These are phyloP conservation scores for Dothiorella sarmentorum DNA, from an alignment of 2,329 filamentous ascomycete species.

Conservation along the genomic window DNA sequence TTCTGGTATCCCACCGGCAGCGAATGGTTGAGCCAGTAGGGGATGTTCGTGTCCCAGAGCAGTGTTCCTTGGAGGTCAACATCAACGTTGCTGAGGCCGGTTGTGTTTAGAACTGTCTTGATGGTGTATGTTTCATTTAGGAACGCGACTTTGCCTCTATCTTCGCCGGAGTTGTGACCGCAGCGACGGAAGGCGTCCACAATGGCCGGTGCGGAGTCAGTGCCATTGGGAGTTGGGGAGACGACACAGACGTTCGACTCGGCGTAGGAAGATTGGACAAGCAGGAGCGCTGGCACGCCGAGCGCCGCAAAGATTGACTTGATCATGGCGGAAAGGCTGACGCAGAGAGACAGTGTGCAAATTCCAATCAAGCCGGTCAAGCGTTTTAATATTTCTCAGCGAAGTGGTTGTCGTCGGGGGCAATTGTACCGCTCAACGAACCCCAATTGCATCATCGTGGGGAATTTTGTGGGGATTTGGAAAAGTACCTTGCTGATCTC, in stretches of 20 bases:
- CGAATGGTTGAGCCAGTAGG: constrained; percentile 30
- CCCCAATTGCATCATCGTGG: no score
- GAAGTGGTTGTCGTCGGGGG: no score
- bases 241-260: neutral
- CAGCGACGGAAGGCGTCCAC: constrained; percentile 27
- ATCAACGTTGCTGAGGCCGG: constrained; percentile 26
- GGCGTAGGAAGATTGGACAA: neutral
- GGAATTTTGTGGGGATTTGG: no score
- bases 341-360: no score
- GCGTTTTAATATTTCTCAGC: no score
- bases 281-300: neutral
- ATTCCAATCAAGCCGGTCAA: no score
- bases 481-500: neutral
- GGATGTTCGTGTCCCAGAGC: constrained; percentile 25
- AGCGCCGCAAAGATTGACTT: neutral
- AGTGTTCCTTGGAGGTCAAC: constrained; percentile 28
- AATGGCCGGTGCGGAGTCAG: constrained; percentile 25
- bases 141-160: constrained; percentile 25
- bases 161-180: constrained; percentile 15
- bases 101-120: constrained; percentile 26
- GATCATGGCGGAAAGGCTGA: neutral
- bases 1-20: constrained; percentile 31
- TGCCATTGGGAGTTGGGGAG: neutral
- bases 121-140: constrained; percentile 26
- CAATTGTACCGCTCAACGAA: no score